These are phyloP conservation scores for Kwoniella dejecticola DNA, from an alignment of 768 basidiomycete genomes.

Conservation along the genomic window DNA sequence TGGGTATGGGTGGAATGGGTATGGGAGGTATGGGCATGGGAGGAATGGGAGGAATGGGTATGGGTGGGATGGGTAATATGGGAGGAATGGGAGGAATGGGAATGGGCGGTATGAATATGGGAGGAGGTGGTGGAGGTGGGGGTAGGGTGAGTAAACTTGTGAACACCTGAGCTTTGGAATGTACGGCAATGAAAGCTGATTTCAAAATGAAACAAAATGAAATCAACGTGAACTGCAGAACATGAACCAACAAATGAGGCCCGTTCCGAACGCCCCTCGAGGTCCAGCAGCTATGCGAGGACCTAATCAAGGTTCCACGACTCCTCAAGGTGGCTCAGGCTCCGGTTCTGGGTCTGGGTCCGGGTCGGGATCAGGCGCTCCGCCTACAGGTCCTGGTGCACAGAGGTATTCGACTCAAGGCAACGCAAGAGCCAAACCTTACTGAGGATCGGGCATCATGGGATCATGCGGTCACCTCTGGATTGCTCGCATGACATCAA, in stretches of 20 bases:
- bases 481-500: no score
- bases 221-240: not conserved
- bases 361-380: not conserved
- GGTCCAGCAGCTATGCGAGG: slow-evolving; percentile 55
- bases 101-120: slow-evolving; percentile 21
- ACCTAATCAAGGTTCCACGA: slow-evolving; percentile 8
- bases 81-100: slow-evolving; percentile 30
- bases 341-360: no score
- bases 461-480: no score
- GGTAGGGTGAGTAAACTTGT: slow-evolving; percentile 19
- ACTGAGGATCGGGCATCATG: slow-evolving; percentile 32
- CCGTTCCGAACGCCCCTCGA: slow-evolving; percentile 49
- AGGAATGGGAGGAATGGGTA: slow-evolving; percentile 42
- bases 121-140: no score
- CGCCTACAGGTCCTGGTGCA: slow-evolving; percentile 26
- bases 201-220: no score
- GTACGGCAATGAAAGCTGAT: no score
- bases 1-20: slow-evolving; percentile 33
- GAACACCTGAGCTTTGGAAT: no score
- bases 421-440: slow-evolving; percentile 48
- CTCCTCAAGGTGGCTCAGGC: slow-evolving; percentile 13
- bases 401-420: slow-evolving; percentile 55
- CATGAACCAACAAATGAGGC: slow-evolving; percentile 21
- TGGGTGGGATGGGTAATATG: slow-evolving; percentile 27
- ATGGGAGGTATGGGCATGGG: slow-evolving; percentile 50